These are phyloP conservation scores for Selenicereus undatus DNA, from an alignment of 148 eudicot species.

Conservation along the genomic window DNA sequence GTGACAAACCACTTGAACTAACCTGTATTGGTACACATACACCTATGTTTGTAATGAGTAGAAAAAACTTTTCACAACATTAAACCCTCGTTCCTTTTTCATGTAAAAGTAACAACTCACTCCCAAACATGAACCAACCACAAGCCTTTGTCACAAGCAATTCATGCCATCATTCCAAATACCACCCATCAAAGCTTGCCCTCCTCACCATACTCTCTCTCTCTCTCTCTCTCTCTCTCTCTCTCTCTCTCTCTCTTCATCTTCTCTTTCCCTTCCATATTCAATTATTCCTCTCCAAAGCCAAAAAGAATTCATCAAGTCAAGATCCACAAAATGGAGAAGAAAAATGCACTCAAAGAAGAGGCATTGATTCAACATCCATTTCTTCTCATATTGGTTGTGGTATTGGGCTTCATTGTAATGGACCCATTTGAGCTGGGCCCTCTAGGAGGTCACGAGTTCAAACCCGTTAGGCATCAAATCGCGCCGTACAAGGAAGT, in stretches of 20 bases:
- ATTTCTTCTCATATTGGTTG: conserved; percentile 34
- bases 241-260: conserved; percentile 6
- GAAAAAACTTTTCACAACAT: not conserved
- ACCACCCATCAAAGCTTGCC: conserved; percentile 11
- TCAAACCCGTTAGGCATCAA: conserved; percentile 62
- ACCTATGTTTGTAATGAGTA: not conserved
- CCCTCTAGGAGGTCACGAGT: conserved; percentile 74
- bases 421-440: conserved; percentile 80
- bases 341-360: conserved; percentile 38
- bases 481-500: conserved; percentile 75
- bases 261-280: conserved; percentile 8
- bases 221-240: not conserved
- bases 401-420: conserved; percentile 47
- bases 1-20: no score
- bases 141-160: conserved; percentile 20
- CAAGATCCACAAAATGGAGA: conserved; percentile 25
- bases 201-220: conserved; percentile 5
- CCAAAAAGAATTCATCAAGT: not conserved
- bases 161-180: conserved; percentile 25
- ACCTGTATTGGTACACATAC: no score
- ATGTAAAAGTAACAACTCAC: conserved; percentile 18
- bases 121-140: conserved; percentile 29
- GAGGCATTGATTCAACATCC: conserved; percentile 56
- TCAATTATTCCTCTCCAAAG: not conserved
- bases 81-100: not conserved